Percentiles rank a stretch among this genome's conserved stretches.
Conservation (phyloP, 1,139 yeast species). For the Yamadazyma jaroonii region DNA sequence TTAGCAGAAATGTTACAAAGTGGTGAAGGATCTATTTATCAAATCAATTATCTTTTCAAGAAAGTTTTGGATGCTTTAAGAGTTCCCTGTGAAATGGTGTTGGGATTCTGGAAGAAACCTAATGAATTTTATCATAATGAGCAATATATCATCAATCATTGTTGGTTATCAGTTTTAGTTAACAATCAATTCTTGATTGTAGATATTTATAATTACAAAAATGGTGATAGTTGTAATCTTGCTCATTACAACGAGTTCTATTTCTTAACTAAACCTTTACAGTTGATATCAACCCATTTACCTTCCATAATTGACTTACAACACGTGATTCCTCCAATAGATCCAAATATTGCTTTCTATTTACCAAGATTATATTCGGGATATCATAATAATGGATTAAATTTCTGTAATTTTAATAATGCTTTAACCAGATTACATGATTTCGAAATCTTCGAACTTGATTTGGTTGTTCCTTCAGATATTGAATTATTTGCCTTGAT, state of each 20-base stretch:
- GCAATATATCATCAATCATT: conserved; percentile 68
- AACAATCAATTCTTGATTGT: conserved; percentile 77
- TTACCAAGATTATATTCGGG: conserved; percentile 86
- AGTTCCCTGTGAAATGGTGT: conserved; percentile 70
- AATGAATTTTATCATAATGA: conserved; percentile 53
- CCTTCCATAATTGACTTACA: conserved; percentile 79
- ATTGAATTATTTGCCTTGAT: conserved; percentile 60
- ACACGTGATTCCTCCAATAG: conserved; percentile 81
- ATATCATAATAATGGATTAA: conserved; percentile 57
- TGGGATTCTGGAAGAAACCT: conserved; percentile 84
- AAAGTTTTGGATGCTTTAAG: conserved; percentile 69
- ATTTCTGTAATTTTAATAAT: conserved; percentile 68
- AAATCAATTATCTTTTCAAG: conserved; percentile 73
- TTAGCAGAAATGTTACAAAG: conserved; percentile 33
- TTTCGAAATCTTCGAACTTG: conserved; percentile 76
- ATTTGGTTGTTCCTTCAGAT: conserved; percentile 65
- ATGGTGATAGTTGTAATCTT: conserved; percentile 37
- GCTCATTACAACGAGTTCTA: conserved; percentile 53
- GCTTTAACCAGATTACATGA: conserved; percentile 73
- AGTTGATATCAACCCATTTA: conserved; percentile 78
- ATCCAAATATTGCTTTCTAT: conserved; percentile 72
- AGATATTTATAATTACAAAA: conserved; percentile 48
- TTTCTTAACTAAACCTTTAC: conserved; percentile 73
- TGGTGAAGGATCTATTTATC: conserved; percentile 60
- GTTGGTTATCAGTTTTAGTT: conserved; percentile 80